Base-by-base conservation (phyloP, 1,284 basidiomycete species). In the Ustilago hordei region DNA sequence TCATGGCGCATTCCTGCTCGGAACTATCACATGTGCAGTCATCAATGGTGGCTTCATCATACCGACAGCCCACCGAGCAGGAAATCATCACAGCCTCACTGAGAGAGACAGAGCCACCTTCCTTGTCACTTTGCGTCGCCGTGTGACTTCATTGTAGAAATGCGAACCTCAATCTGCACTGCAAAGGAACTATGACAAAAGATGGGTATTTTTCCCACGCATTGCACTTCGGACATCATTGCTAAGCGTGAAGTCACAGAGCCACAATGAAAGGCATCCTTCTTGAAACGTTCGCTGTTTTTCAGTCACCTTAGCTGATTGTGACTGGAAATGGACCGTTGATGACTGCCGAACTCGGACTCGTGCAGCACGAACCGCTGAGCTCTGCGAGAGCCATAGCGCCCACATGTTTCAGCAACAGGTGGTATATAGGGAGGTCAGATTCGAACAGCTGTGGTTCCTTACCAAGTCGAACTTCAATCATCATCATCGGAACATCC, bases 401-500 rank as follows among this genome's bases (percentile, higher is more conserved):
- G 43, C 43, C 19, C 43, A 45, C 9, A 8, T 8, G 43, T 11
- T 41, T 19, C 7, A 45, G 43, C 43, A 45, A 45, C 7, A 8
- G n/a, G n/a, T 19, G 43, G 23, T 45, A 45, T 23, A 45, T 19
- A 45, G 19, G 19, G 7, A n/a, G 43, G n/a, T 8, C 36, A 38
- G 36, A 38, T 8, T 13, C 36, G 8, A 8, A 38, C 36, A 9
- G 36, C 13, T 38, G 36, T 9, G 36, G 13, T 9, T 38, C 13
- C 36, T 45, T 19, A 41, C 39, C 4, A 41, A 15, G 2, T 54
- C 17, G 12, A 23, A 17, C 36, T 41, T 52, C 35, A 52, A 6
- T 34, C 52, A 60, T 54, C 50, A 17, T 15, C 34, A 15, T 60
- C 57, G 56, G 36, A 55, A 28, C 32, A 50, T 28, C 39, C 61